Evolutionary conservation across 192 early-diverging fungal species (phyloP).

Genomic region (Backusella westeae): DNA sequence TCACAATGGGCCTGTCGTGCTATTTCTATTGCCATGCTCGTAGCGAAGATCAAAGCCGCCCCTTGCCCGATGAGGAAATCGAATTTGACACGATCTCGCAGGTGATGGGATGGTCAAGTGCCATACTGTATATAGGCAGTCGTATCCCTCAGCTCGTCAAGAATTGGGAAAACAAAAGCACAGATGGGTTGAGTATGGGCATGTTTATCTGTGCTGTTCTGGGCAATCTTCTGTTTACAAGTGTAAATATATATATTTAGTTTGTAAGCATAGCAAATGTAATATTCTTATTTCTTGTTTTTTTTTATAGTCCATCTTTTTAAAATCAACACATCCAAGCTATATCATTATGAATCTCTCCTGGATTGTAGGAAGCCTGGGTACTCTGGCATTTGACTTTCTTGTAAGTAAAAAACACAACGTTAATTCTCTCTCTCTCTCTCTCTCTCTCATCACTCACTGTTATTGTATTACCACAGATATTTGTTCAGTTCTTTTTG

Average conservation of each 20-base stretch:
- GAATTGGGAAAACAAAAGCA: slow-evolving; percentile 68
- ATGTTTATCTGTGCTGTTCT: slow-evolving; percentile 83
- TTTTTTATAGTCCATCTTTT: slow-evolving; percentile 62
- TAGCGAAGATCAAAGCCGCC: neutral
- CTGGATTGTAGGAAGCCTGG: slow-evolving; percentile 74
- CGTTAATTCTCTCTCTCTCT: neutral
- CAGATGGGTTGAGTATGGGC: slow-evolving; percentile 74
- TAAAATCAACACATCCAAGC: slow-evolving; percentile 62
- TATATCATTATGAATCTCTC: slow-evolving; percentile 68
- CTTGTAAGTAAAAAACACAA: slow-evolving; percentile 44
- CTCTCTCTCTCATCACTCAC: neutral
- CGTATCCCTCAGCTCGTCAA: slow-evolving; percentile 82
- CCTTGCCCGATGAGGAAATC: neutral
- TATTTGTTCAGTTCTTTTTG: slow-evolving; percentile 68
- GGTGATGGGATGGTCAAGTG: slow-evolving; percentile 72
- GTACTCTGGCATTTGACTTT: slow-evolving; percentile 77
- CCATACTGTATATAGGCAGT: slow-evolving; percentile 65
- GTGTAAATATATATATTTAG: slow-evolving; percentile 27
- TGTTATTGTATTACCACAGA: slow-evolving; percentile 25
- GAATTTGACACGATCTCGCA: slow-evolving; percentile 44
- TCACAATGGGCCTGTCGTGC: neutral
- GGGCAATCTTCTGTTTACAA: slow-evolving; percentile 67
- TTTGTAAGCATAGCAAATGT: neutral
- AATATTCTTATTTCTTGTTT: neutral
- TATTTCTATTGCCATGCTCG: slow-evolving; percentile 6